These are phyloP conservation scores for Aspergillus sp. DNA, from an alignment of 2,329 filamentous ascomycete species.

Conservation along the genomic window DNA sequence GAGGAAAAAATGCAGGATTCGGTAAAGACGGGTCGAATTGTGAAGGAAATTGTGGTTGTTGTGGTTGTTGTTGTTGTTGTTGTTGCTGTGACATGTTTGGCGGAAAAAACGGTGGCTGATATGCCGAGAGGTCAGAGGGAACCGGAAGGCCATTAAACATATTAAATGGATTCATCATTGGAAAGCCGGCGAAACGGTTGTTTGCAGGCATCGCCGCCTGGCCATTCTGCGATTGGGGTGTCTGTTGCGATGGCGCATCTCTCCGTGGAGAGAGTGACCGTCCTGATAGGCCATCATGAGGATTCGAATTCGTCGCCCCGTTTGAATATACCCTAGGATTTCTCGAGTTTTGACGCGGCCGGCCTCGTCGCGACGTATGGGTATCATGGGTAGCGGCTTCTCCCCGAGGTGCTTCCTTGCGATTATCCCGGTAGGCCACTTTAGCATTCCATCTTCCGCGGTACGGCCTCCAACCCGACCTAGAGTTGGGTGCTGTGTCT, in stretches of 20 bases:
- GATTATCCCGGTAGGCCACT: slow-evolving; percentile 1
- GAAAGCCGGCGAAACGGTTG: background rate
- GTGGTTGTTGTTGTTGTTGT: slow-evolving; percentile 8
- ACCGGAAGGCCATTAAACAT: slow-evolving; percentile 4
- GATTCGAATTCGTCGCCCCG: background rate
- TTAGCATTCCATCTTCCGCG: slow-evolving; percentile 20
- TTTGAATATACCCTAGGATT: background rate
- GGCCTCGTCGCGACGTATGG: slow-evolving; percentile 1
- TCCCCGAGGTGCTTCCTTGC: background rate
- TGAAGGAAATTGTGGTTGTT: slow-evolving; percentile 7
- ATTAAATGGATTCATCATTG: slow-evolving; percentile 12
- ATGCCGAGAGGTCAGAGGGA: background rate
- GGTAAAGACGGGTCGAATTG: slow-evolving; percentile 7
- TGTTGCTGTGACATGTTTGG: slow-evolving; percentile 4
- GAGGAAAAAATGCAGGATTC: slow-evolving; percentile 7
- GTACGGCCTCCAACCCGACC: slow-evolving; percentile 20
- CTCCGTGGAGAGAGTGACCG: background rate
- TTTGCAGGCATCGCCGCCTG: background rate
- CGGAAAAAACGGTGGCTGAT: slow-evolving; percentile 11
- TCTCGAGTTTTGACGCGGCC: background rate
- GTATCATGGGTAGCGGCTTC: background rate
- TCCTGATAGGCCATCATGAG: background rate
- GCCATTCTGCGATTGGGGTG: background rate
- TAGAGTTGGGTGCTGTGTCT: background rate
- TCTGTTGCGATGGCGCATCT: background rate